Conservation (phyloP, 352 stramenopile species). For the Phytophthora fragariae region DNA sequence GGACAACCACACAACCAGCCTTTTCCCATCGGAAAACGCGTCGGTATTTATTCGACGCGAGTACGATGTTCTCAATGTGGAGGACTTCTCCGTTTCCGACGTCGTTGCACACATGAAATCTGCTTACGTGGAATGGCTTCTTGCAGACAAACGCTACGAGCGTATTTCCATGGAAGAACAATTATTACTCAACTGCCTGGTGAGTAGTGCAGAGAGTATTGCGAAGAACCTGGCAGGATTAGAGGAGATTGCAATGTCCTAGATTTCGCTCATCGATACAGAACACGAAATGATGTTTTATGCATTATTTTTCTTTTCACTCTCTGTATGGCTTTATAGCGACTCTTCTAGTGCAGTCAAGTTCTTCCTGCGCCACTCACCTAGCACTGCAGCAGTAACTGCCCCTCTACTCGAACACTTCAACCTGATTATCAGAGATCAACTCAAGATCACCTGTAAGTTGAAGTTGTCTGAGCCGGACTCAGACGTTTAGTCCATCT, state of each 20-base stretch:
- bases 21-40: constrained; percentile 17
- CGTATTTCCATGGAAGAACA: constrained; percentile 50
- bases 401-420: not conserved
- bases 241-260: constrained; percentile 63
- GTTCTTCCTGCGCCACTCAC: not conserved
- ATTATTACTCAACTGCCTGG: constrained; percentile 42
- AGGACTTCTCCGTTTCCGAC: constrained; percentile 46
- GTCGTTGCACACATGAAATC: constrained; percentile 42
- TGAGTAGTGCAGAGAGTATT: constrained; percentile 56
- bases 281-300: not conserved
- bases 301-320: constrained; percentile 1
- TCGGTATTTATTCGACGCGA: constrained; percentile 40
- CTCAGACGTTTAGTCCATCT: constrained; percentile 5
- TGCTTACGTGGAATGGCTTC: constrained; percentile 41
- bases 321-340: not conserved
- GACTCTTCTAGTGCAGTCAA: not conserved
- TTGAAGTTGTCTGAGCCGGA: not conserved
- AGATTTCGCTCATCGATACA: not conserved
- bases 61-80: constrained; percentile 52
- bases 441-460: not conserved
- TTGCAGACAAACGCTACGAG: constrained; percentile 41
- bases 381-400: not conserved
- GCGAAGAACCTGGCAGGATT: constrained; percentile 58
- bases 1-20: constrained; percentile 12
- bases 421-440: not conserved